Evolutionary conservation across 768 basidiomycete species (phyloP).

Genomic region (Wakefieldia striispora): DNA sequence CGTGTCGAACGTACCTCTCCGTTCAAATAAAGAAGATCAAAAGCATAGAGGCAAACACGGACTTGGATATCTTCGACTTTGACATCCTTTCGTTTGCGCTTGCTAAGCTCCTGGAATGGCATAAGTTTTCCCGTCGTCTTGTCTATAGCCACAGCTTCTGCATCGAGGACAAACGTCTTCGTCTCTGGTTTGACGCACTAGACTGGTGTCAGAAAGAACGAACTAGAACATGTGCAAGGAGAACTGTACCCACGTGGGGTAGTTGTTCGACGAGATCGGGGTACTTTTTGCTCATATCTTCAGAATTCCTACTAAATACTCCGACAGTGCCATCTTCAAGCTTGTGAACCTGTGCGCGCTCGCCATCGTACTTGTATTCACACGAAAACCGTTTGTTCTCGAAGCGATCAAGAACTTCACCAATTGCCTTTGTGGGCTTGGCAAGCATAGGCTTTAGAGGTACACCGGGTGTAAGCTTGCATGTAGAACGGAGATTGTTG

Average conservation of each 20-base stretch:
- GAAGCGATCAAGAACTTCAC: constrained; percentile 95
- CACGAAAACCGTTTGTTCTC: constrained; percentile 95
- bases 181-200: constrained; percentile 86
- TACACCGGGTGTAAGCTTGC: constrained; percentile 93
- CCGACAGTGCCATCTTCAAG: constrained; percentile 77
- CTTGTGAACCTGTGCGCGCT: constrained; percentile 93
- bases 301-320: constrained; percentile 97
- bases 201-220: constrained; percentile 2
- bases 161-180: constrained; percentile 90
- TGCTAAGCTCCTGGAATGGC: constrained; percentile 97
- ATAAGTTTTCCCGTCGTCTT: constrained; percentile 77
- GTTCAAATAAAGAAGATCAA: constrained; percentile 94
- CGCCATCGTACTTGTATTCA: constrained; percentile 99
- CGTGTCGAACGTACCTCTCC: constrained; percentile 64
- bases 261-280: constrained; percentile 96
- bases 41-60: constrained; percentile 93
- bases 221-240: not conserved
- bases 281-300: constrained; percentile 99
- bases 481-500: constrained; percentile 61
- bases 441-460: constrained; percentile 99
- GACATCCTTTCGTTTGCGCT: constrained; percentile 95
- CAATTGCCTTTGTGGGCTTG: constrained; percentile 98
- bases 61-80: constrained; percentile 98
- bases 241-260: constrained; percentile 57
- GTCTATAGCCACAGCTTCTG: constrained; percentile 97